A percentile compares a stretch with the other conserved stretches of the same genome.
phyloP scores from a whole-genome alignment of 257 asterid species.

The Schizonepeta tenuifolia region DNA sequence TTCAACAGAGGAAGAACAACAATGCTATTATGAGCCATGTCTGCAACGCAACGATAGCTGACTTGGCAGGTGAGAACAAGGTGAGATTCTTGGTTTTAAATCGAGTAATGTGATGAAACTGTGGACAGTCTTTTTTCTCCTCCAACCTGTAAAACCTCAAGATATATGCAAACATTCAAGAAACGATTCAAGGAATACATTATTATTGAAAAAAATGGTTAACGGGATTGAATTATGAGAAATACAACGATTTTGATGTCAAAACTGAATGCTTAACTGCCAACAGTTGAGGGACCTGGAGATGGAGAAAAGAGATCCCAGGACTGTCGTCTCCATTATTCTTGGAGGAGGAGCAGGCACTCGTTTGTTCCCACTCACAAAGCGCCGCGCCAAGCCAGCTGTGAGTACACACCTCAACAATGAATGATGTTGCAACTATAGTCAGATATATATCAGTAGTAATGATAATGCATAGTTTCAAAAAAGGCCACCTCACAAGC shows the following conservation, averaged over 20 bases:
- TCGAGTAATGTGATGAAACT: background rate
- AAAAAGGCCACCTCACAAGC: background rate
- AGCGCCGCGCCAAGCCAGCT: constrained; percentile 96
- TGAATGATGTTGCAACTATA: background rate
- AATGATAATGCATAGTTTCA: background rate
- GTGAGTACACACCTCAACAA: constrained; percentile 48
- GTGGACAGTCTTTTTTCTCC: background rate
- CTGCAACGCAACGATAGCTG: constrained; percentile 67
- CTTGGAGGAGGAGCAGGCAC: constrained; percentile 99
- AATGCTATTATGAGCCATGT: constrained; percentile 39
- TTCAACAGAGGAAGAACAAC: constrained; percentile 41
- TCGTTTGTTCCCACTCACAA: constrained; percentile 91
- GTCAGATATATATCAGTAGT: background rate
- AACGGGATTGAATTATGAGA: background rate
- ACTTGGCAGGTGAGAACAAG: constrained; percentile 76
- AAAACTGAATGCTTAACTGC: background rate
- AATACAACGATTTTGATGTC: background rate
- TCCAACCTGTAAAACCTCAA: background rate
- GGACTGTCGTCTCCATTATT: constrained; percentile 83
- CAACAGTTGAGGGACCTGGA: constrained; percentile 71
- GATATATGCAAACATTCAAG: background rate
- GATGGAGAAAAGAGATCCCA: constrained; percentile 74
- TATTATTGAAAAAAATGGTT: background rate
- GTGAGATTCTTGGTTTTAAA: constrained; percentile 51
- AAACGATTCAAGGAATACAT: background rate